Evolutionary conservation across 2,329 filamentous ascomycete genomes (phyloP).

Genomic region (Thielaviopsis euricoi): DNA sequence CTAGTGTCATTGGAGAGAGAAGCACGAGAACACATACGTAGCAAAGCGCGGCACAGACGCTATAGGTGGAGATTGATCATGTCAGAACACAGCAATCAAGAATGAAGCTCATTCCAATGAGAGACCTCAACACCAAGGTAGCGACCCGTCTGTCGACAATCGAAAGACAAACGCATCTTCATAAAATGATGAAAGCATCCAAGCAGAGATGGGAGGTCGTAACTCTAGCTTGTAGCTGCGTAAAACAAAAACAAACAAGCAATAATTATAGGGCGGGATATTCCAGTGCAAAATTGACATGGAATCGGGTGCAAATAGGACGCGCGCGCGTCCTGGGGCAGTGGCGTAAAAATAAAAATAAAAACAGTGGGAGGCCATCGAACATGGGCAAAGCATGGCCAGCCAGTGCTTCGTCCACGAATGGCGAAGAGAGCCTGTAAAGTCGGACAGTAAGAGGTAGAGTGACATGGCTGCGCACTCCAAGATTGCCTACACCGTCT

Average conservation of each 20-base stretch:
- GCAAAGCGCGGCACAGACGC: not conserved
- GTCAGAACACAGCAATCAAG: constrained; percentile 22
- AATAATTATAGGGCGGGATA: not conserved
- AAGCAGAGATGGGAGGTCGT: not conserved
- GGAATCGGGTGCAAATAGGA: not conserved
- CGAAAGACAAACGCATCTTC: not conserved
- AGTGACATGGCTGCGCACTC: not conserved
- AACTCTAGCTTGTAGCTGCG: not conserved
- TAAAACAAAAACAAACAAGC: not conserved
- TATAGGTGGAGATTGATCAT: constrained; percentile 2
- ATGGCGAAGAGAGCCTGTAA: not conserved
- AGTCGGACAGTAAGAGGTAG: not conserved
- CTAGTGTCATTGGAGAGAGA: not conserved
- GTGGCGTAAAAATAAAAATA: not conserved
- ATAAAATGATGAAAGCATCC: not conserved
- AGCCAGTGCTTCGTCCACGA: constrained; percentile 53
- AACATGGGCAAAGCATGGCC: constrained; percentile 42
- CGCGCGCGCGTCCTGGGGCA: not conserved
- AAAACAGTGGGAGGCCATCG: not conserved
- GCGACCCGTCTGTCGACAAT: not conserved
- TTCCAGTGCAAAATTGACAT: not conserved
- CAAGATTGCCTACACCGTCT: not conserved
- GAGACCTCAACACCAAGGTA: not conserved
- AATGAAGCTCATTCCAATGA: not conserved
- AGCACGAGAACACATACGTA: not conserved